Base-by-base conservation (phyloP, 2,329 filamentous ascomycete species). In the Pseudogymnoascus sp. region DNA sequence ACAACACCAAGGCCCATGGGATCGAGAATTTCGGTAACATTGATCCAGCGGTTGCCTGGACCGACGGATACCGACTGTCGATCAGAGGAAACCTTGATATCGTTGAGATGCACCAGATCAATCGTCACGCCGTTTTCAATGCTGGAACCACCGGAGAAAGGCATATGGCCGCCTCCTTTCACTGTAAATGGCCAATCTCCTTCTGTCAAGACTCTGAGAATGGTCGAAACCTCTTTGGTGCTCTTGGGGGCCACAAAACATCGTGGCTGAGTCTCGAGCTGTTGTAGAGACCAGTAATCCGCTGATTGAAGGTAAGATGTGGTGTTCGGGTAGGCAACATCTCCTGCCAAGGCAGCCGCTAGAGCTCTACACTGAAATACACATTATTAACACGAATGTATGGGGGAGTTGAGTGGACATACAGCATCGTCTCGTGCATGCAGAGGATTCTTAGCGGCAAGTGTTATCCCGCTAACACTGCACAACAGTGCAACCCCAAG, bases 81-180 rank as follows among this genome's bases (percentile, higher is more conserved):
- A 31, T 74, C 71, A 0, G 68, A 64, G 11, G 71, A 69, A 23
- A 68, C 60, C 34, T 64, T 40, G 11, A 69, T 12, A 14, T 62
- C 64, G 11, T 59, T 63, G 14, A 64, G 61, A 21, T 66, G 64
- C 6, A 73, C 75, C 7, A 81, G 77, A 6, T 80, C 80, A 65
- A 85, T 78, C 7, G 82, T 67, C 2, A 81, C 74, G 0, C 81
- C 81, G 1, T 74, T 78, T 7, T 77, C 72, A 59, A 81, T 84
- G 4, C 65, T 69, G 16, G 82, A 77, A 37, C 79, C 80, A 65
- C 79, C 78, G 14, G 80, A 76, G 68, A 84, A 83, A 3, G 82
- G 79, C 64, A 80, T 82, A 71, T 86, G 83, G 1, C 84, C 84
- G 23, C 83, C 84, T 5, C 80, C 81, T 67, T 83, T 82, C 67